Conservation (phyloP, 345 rosid species). For the Euphorbia lathyris region DNA sequence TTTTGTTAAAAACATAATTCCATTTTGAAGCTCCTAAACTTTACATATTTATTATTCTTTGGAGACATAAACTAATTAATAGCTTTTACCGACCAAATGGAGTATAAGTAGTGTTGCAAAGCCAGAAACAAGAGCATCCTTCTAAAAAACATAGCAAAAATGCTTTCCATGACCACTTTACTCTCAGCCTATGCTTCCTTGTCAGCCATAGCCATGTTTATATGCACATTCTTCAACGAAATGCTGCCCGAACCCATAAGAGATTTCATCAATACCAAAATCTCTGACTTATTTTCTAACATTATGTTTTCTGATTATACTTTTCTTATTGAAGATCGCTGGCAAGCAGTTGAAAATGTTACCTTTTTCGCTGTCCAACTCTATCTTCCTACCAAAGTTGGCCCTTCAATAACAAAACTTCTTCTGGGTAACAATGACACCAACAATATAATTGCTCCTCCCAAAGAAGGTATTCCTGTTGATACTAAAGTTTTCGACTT, state of each 20-base stretch:
- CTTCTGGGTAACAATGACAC: slow-evolving; percentile 36
- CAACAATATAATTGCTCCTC: slow-evolving; percentile 18
- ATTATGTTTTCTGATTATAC: slow-evolving; percentile 29
- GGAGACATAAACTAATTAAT: too few relatives aligned
- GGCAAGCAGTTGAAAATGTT: slow-evolving; percentile 37
- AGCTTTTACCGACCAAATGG: slow-evolving; percentile 10
- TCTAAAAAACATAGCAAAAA: slow-evolving; percentile 9
- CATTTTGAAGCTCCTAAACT: slow-evolving; percentile 32
- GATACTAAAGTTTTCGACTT: slow-evolving; percentile 24
- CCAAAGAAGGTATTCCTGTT: slow-evolving; percentile 23
- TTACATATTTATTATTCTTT: too few relatives aligned
- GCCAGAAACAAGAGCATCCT: too few relatives aligned
- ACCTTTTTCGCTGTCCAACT: slow-evolving; percentile 32
- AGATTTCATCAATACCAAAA: slow-evolving; percentile 9
- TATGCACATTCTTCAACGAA: slow-evolving; percentile 33
- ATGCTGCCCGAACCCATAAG: slow-evolving; percentile 25
- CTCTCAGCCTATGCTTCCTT: slow-evolving; percentile 34
- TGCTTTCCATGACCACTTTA: slow-evolving; percentile 28
- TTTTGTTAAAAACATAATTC: too few relatives aligned
- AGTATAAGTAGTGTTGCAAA: too few relatives aligned
- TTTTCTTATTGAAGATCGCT: slow-evolving; percentile 36
- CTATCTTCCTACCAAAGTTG: slow-evolving; percentile 32
- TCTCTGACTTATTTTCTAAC: slow-evolving; percentile 9
- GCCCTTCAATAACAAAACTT: slow-evolving; percentile 18
- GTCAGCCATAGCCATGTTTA: slow-evolving; percentile 29